phyloP scores from a whole-genome alignment of 139 green algal genomes.

The Micractinium sp. region DNA sequence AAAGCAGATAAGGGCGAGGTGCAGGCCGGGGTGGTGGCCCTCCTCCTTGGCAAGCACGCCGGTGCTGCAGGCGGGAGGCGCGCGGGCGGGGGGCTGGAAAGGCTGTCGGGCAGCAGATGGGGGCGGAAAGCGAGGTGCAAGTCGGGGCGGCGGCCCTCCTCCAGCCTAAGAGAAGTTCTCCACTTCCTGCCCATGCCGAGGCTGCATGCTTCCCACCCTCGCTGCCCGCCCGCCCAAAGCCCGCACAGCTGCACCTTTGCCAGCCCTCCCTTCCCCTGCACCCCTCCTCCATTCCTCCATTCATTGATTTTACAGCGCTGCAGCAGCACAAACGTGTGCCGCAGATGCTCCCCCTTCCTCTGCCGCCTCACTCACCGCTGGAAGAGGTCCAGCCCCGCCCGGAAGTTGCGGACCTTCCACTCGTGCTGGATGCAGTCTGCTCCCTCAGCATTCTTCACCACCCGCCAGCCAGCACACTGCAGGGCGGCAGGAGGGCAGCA shows the following conservation, averaged over 20 bases:
- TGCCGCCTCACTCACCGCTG: background rate
- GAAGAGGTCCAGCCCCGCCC: slow-evolving; percentile 60
- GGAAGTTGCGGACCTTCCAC: slow-evolving; percentile 70
- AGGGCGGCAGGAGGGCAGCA: background rate
- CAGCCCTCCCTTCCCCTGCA: too few species aligned
- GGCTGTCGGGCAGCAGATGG: too few species aligned
- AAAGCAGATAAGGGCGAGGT: too few species aligned
- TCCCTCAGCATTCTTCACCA: slow-evolving; percentile 39
- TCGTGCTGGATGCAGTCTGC: slow-evolving; percentile 65
- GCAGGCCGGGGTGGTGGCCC: slow-evolving; percentile 73
- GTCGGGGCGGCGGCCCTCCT: too few species aligned
- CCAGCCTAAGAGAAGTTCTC: too few species aligned
- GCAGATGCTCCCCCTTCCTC: background rate
- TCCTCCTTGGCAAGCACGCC: slow-evolving; percentile 62
- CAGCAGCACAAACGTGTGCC: too few species aligned
- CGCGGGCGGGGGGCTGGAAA: too few species aligned
- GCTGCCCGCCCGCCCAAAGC: too few species aligned
- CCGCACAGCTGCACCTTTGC: too few species aligned
- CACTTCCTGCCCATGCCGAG: background rate
- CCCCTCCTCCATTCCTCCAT: too few species aligned
- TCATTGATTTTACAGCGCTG: background rate
- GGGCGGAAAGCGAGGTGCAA: background rate
- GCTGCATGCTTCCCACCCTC: background rate
- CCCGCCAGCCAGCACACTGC: slow-evolving; percentile 56
- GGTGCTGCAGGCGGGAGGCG: background rate